Base-by-base conservation (phyloP, 2,329 filamentous ascomycete genomes). In the Lachnellula arida region DNA sequence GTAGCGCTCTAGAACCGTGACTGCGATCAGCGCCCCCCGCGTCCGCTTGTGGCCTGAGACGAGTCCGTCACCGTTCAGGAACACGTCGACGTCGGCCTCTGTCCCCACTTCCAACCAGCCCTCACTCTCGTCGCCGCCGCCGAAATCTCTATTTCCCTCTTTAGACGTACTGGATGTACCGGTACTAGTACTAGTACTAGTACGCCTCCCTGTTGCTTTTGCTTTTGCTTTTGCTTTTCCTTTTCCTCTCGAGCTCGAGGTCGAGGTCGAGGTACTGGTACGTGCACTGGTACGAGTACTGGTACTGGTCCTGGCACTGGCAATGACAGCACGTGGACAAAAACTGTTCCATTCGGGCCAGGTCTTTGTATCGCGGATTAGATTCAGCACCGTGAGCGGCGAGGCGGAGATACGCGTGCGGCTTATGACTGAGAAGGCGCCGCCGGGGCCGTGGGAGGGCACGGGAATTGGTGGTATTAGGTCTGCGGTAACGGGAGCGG, bases 251-350 rank as follows among this genome's bases (percentile, higher is more conserved):
- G 2, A 1, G 2, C 4, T 23, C 22, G 19, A 19, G 19, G 1
- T 19, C 19, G 19, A 19, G 19, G 19, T 19, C 19, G 19, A 19
- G 19, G 19, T 19, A 19, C 19, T 19, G 19, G 19, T 32, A 32
- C n/a, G n/a, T n/a, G n/a, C n/a, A n/a, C 28, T 3, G 7, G 28
- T 32, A 32, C 28, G 9, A 2, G 28, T 11, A 32, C 28, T 32
- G 9, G 7, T 32, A 3, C 28, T 78, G 66, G 75, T 72, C 11
- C 68, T 22, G 84, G 79, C 19, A 19, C 4, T 23, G 49, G 75
- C 73, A 58, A 86, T 76, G 15, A 73, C 72, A 17, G 81, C 81
- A 73, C 82, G 79, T 42, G 83, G 82, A 67, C 84, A 85, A 66
- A 86, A 85, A 4, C 79, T 82, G 39, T 78, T 76, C 66, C 66